A percentile compares a stretch with the other conserved stretches of the same genome.
Evolutionary conservation across 1,284 basidiomycete genomes (phyloP).

Genomic region (Coniferiporia weirii): DNA sequence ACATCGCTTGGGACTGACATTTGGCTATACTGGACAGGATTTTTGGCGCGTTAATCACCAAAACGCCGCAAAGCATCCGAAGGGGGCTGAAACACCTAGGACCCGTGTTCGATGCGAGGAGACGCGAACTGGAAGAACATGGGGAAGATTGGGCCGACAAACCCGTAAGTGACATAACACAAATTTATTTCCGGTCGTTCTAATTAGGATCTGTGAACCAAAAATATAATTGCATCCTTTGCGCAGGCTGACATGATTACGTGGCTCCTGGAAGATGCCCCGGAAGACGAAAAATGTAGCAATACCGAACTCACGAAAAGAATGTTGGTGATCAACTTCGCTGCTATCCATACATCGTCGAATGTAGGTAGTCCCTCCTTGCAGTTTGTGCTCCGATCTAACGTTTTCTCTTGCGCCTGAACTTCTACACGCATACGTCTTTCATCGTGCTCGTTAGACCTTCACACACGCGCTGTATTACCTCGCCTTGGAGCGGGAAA

Average conservation of each 20-base stretch:
- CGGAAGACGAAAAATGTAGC: constrained; percentile 10
- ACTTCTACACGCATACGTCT: neutral
- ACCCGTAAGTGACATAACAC: constrained; percentile 28
- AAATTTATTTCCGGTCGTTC: neutral
- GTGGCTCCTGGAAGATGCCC: constrained; percentile 17
- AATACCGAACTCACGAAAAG: constrained; percentile 20
- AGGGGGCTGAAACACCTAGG: constrained; percentile 26
- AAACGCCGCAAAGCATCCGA: constrained; percentile 13
- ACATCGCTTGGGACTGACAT: neutral
- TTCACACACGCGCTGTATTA: constrained; percentile 34
- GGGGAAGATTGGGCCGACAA: constrained; percentile 34
- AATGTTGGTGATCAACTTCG: constrained; percentile 28
- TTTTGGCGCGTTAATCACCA: neutral
- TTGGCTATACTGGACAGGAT: neutral
- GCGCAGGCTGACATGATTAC: constrained; percentile 12
- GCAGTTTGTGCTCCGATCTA: neutral
- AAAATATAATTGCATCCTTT: neutral
- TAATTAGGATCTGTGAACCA: neutral
- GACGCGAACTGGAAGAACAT: constrained; percentile 26
- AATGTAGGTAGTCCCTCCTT: constrained; percentile 20
- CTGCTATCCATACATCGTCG: constrained; percentile 29
- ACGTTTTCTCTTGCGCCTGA: neutral
- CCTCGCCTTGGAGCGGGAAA: constrained; percentile 34
- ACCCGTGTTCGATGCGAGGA: constrained; percentile 36
- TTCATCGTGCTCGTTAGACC: constrained; percentile 20